Evolutionary conservation across 208 protist species (phyloP).

Genomic region (Wallacemonas sp.): DNA sequence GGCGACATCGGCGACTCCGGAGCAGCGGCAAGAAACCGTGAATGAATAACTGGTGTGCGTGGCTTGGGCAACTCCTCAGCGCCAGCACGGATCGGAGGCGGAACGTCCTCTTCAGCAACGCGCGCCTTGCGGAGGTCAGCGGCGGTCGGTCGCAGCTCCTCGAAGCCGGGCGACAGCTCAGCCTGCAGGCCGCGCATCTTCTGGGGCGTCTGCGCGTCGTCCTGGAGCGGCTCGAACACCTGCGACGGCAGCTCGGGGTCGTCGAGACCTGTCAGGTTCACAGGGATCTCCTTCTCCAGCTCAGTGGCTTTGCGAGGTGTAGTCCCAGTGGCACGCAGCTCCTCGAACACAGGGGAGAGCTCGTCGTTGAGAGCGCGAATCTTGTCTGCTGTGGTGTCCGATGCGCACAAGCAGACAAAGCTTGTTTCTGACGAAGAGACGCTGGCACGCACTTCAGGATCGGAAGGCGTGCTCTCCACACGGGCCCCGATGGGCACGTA

Average conservation of each 20-base stretch:
- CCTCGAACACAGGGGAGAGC: background rate
- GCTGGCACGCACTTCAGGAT: no score
- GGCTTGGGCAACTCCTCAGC: background rate
- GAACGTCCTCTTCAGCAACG: background rate
- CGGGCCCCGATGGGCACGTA: background rate
- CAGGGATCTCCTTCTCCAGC: constrained; percentile 8
- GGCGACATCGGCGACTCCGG: background rate
- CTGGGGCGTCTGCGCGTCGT: background rate
- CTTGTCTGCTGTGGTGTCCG: background rate
- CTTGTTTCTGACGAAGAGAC: no score
- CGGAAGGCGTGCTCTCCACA: background rate
- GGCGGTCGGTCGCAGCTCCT: background rate
- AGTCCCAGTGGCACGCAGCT: background rate
- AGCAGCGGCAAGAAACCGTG: background rate
- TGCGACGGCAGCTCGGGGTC: constrained; percentile 13
- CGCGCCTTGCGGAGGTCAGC: background rate
- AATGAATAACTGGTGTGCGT: background rate
- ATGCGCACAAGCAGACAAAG: no score
- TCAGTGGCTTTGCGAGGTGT: background rate
- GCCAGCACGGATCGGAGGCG: background rate
- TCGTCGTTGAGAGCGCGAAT: background rate
- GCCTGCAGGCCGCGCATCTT: constrained; percentile 9
- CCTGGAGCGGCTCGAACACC: constrained; percentile 8
- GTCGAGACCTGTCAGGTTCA: background rate
- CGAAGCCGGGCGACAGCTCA: constrained; percentile 5